Conservation (phyloP, 202 grass and related monocot species). For the Saccharum hybrid region DNA sequence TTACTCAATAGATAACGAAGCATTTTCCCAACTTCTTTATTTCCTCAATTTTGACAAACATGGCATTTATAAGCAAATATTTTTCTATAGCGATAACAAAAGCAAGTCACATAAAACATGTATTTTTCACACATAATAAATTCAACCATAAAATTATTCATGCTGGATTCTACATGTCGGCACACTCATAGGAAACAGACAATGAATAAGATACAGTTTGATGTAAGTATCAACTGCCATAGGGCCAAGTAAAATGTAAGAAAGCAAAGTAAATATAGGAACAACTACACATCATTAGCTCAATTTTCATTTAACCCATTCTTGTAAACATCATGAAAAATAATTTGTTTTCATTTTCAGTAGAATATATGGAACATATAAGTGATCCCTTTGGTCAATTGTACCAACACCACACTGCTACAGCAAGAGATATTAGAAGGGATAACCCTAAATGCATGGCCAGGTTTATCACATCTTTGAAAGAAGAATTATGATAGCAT, state of each 20-base stretch:
- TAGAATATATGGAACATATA: neutral
- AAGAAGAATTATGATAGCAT: neutral
- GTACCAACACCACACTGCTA: neutral
- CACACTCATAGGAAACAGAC: neutral
- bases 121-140: neutral
- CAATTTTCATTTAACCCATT: slow-evolving; percentile 15
- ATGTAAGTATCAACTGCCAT: neutral
- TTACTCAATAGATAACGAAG: neutral
- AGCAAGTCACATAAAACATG: neutral
- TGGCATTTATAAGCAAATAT: neutral
- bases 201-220: neutral
- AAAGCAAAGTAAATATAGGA: neutral
- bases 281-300: neutral
- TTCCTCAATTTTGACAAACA: neutral
- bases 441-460: neutral
- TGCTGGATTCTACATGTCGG: neutral
- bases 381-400: neutral
- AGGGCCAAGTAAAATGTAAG: neutral
- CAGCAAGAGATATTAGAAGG: neutral
- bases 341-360: slow-evolving; percentile 10
- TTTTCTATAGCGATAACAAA: neutral
- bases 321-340: neutral
- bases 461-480: slow-evolving; percentile 5
- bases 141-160: neutral
- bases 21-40: neutral